Evolutionary conservation across 2,329 filamentous ascomycete species (phyloP), one percentile per base, ranked within the genome.

Genomic region (Paraconiothyrium brasiliense): DNA sequence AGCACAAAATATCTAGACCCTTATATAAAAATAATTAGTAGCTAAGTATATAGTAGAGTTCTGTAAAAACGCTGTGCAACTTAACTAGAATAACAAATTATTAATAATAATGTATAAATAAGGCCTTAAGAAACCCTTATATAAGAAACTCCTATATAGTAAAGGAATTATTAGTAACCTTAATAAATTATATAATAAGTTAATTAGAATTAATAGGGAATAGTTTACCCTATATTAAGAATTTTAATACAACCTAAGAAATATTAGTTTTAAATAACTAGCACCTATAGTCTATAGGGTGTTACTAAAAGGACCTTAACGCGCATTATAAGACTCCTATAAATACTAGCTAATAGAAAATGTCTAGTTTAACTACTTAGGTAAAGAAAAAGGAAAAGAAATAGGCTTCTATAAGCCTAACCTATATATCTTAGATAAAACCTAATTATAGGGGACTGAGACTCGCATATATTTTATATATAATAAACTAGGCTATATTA

Each of bases 311-410:
- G 27, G 20, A 11, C 14, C 2, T 2, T 27, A 39, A 24, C n/a
- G 20, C 20, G 3, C 24, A 9, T 39, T 39, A 24, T 16, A 27
- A 37, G 30, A 54, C n/a, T 54, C 30, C 10, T 35, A 43, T 54
- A 54, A n/a, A 4, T 41, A 41, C 16, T 54, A 54, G 22, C 20
- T 22, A 22, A 54, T 54, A 54, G 20, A 54, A 54, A 7, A 27
- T 39, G 27, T 30, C 27, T 50, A 50, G 47, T 50, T 11, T 50
- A 34, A 50, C n/a, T 32, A 50, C 5, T 50, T 50, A 50, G n/a
- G 35, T 10, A 35, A 50, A 34, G 13, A 3, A 16, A 34, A 16
- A 47, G 6, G 22, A 50, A 50, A 50, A 13, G 27, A 4, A 27
- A 1, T n/a, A n/a, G 30, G 47, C 47, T 20, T 20, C 20, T 50